Evolutionary conservation across 441 rosid genomes (phyloP), one percentile per base, ranked within the genome.

Genomic region (Erysimum cheiri): DNA sequence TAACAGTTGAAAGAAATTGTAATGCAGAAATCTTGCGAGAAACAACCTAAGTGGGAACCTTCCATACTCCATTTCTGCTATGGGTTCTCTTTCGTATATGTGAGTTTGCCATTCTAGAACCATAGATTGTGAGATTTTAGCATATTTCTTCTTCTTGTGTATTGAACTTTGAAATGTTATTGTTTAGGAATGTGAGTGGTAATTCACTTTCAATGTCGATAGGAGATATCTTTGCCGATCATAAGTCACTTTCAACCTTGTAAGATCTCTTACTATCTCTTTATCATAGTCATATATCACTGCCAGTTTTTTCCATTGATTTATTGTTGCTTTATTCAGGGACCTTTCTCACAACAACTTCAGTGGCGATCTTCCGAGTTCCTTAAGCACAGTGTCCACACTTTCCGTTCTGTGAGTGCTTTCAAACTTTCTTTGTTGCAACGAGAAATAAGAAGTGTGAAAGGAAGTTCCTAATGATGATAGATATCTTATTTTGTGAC

Each of bases 301-400:
- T 41, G n/a, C 66, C 5, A 9, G 12, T n/a, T 5, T 31, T 33
- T 41, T 70, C 52, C 44, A 41, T 50, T 65, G 44, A 76, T n/a
- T 12, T 17, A 2, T 4, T 39, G 32, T 62, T 68, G 60, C 8
- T 69, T 22, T 62, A 2, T 50, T 4, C 78, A 95, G 99, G 84
- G 99, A 92, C 84, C 78, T 95, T 41, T 95, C 99, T 71, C 90
- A 84, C 80, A 95, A 95, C 82, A 92, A 87, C 80, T 85, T 92
- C 67, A 87, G 84, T 70, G 98, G 98, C 24, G 86, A 91, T 82
- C 92, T 95, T 83, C 99, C 98, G 6, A 69, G 6, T 77, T 95
- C 99, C 14, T 82, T 95, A 43, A 80, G 88, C 67, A 80, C 87
- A 13, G 73, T 81, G 75, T 79, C 90, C 54, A 87, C 78, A 79